Evolutionary conservation across 495 filamentous ascomycete genomes (phyloP).

Genomic region (Astrocystis sublimbata): DNA sequence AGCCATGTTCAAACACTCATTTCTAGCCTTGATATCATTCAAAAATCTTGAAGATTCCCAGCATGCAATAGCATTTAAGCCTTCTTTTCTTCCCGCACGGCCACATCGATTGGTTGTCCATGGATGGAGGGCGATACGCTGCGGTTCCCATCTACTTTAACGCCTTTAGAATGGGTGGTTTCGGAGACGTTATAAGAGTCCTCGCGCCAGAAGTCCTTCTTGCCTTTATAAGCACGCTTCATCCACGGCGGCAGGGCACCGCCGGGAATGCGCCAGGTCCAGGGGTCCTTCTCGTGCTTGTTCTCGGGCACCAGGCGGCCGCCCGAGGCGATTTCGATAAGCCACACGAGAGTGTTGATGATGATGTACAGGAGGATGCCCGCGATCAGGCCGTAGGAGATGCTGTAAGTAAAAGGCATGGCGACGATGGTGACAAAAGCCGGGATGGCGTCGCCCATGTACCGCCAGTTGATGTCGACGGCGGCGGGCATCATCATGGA

Average conservation of each 20-base stretch:
- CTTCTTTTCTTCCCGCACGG: background rate
- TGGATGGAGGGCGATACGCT: conserved; percentile 4
- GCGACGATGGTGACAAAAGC: conserved; percentile 77
- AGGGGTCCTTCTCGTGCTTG: conserved; percentile 70
- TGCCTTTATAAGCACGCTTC: conserved; percentile 57
- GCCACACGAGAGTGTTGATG: conserved; percentile 65
- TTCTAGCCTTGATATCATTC: background rate
- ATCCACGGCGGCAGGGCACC: conserved; percentile 73
- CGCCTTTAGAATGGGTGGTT: conserved; percentile 4
- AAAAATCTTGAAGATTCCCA: background rate
- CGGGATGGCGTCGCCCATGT: conserved; percentile 74
- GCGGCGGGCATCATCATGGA: conserved; percentile 76
- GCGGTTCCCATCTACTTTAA: background rate
- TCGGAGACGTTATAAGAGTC: conserved; percentile 31
- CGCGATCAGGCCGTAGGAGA: conserved; percentile 74
- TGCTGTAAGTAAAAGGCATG: conserved; percentile 86
- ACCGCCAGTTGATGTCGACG: conserved; percentile 81
- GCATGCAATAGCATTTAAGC: background rate
- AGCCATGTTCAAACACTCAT: background rate
- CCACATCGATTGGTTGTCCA: background rate
- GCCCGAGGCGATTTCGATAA: conserved; percentile 61
- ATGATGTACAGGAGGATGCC: conserved; percentile 73
- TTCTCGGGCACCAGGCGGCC: conserved; percentile 72
- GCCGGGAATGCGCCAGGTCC: conserved; percentile 68
- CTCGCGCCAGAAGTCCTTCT: conserved; percentile 67